Base-by-base conservation (phyloP, 495 filamentous ascomycete species). In the Penicillium canescens region DNA sequence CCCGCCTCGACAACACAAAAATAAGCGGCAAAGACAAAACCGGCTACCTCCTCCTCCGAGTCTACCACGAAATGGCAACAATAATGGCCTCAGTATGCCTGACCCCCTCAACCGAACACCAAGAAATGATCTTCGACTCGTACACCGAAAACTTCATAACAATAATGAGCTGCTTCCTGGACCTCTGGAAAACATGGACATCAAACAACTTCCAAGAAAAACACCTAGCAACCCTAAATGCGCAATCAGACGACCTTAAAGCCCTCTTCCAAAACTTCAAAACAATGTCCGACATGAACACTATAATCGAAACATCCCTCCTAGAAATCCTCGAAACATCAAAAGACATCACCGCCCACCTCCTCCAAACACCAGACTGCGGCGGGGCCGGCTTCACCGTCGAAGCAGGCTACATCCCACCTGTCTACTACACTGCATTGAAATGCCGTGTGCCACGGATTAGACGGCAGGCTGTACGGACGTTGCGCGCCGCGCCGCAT, bases 371-470 rank as follows among this genome's bases (percentile, higher is more conserved):
- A 14, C 36, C 49, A 3, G 51, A 55, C 24, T 59, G 49, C 40
- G 53, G 39, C 4, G 50, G 51, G 28, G 43, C 68, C n/a, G 60
- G 62, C 21, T 74, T 72, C 21, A 70, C 72, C 24, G 57, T 71
- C 8, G 79, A 83, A 54, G 68, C 75, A 23, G 78, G 80, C 12
- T 77, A 72, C 46, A 77, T 82, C 7, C 69, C 75, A 8, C 78
- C 79, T 0, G 55, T 85, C 5, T 84, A 80, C 53, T 81, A 71
- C 60, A 71, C 73, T 0, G 79, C 78, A 1, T 50, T 80, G n/a
- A 82, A 83, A 54, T 86, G 82, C 48, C 81, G 80, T n/a, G 68
- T 76, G n/a, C 70, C 59, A 14, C 57, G 55, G 2, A 63, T 83
- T 26, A 61, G 82, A 37, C 57, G 62, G 4, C 63, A 74, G 6